Evolutionary conservation across 1,139 yeast genomes (phyloP).

Genomic region (Saccharomyces pastorianus): DNA sequence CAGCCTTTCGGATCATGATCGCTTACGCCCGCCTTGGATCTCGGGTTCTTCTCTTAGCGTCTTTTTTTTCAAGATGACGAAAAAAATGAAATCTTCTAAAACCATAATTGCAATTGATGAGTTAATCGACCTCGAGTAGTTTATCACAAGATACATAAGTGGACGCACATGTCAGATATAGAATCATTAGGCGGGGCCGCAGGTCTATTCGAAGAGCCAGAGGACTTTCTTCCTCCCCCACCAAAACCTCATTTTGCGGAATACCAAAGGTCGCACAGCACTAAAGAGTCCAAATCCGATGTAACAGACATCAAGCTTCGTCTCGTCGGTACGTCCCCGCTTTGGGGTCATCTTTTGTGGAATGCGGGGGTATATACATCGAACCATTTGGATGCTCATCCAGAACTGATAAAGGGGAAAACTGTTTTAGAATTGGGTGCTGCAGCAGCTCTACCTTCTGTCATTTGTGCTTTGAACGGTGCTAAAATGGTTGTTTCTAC

Average conservation of each 20-base stretch:
- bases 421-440: slow-evolving; percentile 82
- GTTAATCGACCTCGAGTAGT: background rate
- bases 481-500: slow-evolving; percentile 68
- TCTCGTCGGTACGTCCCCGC: slow-evolving; percentile 80
- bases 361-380: slow-evolving; percentile 89
- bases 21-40: background rate
- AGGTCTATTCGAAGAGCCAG: slow-evolving; percentile 69
- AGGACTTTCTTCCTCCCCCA: slow-evolving; percentile 55
- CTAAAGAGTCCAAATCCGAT: slow-evolving; percentile 34
- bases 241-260: slow-evolving; percentile 67
- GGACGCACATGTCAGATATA: slow-evolving; percentile 37
- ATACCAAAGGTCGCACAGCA: slow-evolving; percentile 44
- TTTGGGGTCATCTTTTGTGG: slow-evolving; percentile 95
- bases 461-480: slow-evolving; percentile 58
- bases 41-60: background rate
- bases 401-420: slow-evolving; percentile 51
- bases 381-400: slow-evolving; percentile 59
- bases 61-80: background rate
- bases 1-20: background rate
- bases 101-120: background rate
- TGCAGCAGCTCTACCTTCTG: slow-evolving; percentile 82
- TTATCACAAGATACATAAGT: background rate
- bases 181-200: slow-evolving; percentile 34
- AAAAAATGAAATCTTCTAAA: background rate
- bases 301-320: slow-evolving; percentile 46